Evolutionary conservation across 345 rosid species (phyloP).

Genomic region (Melastoma malabathricum): DNA sequence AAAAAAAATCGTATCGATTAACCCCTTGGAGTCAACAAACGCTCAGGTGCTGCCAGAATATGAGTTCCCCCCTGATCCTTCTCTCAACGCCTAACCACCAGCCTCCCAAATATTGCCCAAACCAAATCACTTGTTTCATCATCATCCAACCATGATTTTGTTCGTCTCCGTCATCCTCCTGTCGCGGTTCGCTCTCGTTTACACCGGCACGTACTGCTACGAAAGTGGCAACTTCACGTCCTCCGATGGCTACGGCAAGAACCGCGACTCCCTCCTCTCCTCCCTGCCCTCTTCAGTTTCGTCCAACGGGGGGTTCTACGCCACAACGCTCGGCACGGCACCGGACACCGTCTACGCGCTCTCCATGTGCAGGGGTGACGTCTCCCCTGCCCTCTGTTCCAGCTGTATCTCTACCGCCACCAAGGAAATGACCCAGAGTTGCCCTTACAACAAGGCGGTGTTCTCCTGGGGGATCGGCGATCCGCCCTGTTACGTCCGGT

Average conservation of each 20-base stretch:
- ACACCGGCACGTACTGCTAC: too few relatives aligned
- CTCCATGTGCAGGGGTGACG: constrained; percentile 22
- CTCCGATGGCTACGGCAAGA: constrained; percentile 13
- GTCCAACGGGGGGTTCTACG: constrained; percentile 3
- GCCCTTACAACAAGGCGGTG: constrained; percentile 30
- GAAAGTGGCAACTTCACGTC: neutral
- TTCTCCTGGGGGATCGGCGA: constrained; percentile 9
- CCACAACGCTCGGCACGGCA: constrained; percentile 1
- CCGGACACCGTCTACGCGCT: constrained; percentile 11
- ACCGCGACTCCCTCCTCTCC: constrained; percentile 7
- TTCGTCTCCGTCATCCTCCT: too few relatives aligned
- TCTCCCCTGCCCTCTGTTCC: constrained; percentile 13
- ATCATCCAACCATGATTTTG: too few relatives aligned
- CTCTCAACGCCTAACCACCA: too few relatives aligned
- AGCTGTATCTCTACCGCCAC: constrained; percentile 10
- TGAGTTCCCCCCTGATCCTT: too few relatives aligned
- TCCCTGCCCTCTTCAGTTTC: constrained; percentile 6
- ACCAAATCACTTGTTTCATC: too few relatives aligned
- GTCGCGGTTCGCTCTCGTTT: too few relatives aligned
- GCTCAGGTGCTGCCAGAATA: too few relatives aligned
- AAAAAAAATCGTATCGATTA: too few relatives aligned
- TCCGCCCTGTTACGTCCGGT: constrained; percentile 25
- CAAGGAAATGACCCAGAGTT: constrained; percentile 7
- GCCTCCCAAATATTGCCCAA: too few relatives aligned
- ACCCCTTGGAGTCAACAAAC: too few relatives aligned